Base-by-base conservation (phyloP, 345 rosid genomes). In the Odontarrhena argentea region DNA sequence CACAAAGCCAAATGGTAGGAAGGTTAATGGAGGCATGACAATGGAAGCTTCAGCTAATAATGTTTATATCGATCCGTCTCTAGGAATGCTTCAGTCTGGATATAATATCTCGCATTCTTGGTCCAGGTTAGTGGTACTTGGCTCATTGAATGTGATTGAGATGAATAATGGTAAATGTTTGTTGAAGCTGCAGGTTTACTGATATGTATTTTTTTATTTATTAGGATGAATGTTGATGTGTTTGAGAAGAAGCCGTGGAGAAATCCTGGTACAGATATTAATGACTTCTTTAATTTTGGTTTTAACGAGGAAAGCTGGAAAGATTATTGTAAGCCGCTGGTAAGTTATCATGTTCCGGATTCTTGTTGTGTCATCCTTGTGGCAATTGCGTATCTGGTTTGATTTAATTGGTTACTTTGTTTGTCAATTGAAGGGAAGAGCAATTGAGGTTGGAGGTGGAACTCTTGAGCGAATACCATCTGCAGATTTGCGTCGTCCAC, bases 251-350 rank as follows among this genome's bases (percentile, higher is more conserved):
- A 79, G 69, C 85, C 83, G 37, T 86, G 96, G 96, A 82, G 79
- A 68, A 51, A 58, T 71, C 82, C 80, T 30, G 84, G 84, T 36
- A 78, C 52, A 6, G 80, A 83, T 78, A 53, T 75, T 8, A 77
- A 81, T 51, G 85, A 82, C 71, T 91, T 77, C 59, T 88, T 86
- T 70, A 91, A 88, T 68, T 91, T 80, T n/a, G 88, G 89, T 43
- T 74, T 91, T 37, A 69, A 80, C 35, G 89, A 85, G 71, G 82
- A 81, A 40, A 81, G 84, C 57, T 86, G 97, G 97, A 85, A 76
- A 71, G 71, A 64, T 7, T 88, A 88, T 69, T 82, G 91, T 65
- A 80, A 63, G 41, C 78, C 78, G 28, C 37, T 83, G 84, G 96
- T 88, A 80, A 69, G 36, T 70, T 8, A 46, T 36, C 55, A 38